A percentile compares a stretch with the other conserved stretches of the same genome.
Conservation (phyloP, 768 basidiomycete genomes). For the Erythrobasidium yunnanense region DNA sequence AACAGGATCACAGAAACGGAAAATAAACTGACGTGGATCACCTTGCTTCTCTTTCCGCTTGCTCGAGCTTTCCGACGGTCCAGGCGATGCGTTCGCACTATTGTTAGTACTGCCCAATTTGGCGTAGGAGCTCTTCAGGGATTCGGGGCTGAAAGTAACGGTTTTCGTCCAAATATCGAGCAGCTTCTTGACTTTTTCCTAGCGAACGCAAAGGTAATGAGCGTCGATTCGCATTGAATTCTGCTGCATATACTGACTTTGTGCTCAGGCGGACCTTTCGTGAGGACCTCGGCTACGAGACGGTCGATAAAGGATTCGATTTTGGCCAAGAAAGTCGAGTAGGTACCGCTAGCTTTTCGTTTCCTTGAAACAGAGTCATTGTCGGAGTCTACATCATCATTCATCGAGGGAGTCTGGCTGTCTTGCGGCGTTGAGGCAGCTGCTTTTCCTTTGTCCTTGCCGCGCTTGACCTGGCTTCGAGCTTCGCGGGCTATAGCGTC, state of each 20-base stretch:
- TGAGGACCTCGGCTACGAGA: slow-evolving; percentile 71
- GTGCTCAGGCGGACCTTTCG: slow-evolving; percentile 55
- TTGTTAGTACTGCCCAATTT: neutral
- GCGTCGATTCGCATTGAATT: too few species aligned
- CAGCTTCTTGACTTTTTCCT: slow-evolving; percentile 96
- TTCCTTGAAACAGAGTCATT: neutral
- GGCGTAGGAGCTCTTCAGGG: slow-evolving; percentile 17
- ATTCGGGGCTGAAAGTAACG: slow-evolving; percentile 66
- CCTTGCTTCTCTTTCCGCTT: neutral
- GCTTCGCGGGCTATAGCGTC: slow-evolving; percentile 85
- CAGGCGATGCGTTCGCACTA: neutral
- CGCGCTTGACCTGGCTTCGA: slow-evolving; percentile 53
- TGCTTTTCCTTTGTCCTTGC: slow-evolving; percentile 45
- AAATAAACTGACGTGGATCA: neutral
- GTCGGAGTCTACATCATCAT: slow-evolving; percentile 22
- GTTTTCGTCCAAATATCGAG: slow-evolving; percentile 94
- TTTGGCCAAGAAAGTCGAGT: slow-evolving; percentile 74
- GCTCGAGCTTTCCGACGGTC: neutral
- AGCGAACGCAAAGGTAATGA: too few species aligned
- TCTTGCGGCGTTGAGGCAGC: neutral
- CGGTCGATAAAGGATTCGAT: slow-evolving; percentile 83
- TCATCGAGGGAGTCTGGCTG: neutral
- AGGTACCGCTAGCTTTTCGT: slow-evolving; percentile 36
- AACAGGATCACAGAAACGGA: neutral
- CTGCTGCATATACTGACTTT: slow-evolving; percentile 94